These are phyloP conservation scores for Aspergillus sp. DNA, from an alignment of 2,329 filamentous ascomycete species.

Conservation along the genomic window DNA sequence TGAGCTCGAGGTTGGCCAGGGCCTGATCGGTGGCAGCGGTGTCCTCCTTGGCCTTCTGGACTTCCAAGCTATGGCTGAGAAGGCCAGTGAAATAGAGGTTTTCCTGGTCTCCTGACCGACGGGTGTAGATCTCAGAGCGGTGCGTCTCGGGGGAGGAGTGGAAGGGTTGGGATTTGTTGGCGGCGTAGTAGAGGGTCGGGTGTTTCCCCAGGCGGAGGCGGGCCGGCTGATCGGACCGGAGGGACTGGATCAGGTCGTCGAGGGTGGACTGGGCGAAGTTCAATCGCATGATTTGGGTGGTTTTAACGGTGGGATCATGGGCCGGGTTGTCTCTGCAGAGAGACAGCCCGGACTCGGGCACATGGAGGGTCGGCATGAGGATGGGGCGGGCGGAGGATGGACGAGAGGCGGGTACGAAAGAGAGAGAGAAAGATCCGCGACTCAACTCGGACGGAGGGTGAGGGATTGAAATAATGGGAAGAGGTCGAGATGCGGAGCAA, in stretches of 20 bases:
- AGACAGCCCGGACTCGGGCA: slow-evolving; percentile 40
- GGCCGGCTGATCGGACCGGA: slow-evolving; percentile 42
- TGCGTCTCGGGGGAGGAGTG: slow-evolving; percentile 52
- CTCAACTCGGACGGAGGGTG: slow-evolving; percentile 3
- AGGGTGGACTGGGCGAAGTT: slow-evolving; percentile 44
- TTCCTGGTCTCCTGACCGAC: slow-evolving; percentile 40
- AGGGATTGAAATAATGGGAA: slow-evolving; percentile 13
- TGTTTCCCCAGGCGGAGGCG: slow-evolving; percentile 48
- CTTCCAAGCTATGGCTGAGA: slow-evolving; percentile 56
- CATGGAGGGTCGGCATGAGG: slow-evolving; percentile 34
- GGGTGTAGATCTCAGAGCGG: slow-evolving; percentile 57
- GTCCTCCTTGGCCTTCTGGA: slow-evolving; percentile 54
- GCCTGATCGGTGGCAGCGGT: slow-evolving; percentile 59
- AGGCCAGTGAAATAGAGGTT: slow-evolving; percentile 56
- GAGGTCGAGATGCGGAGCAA: slow-evolving; percentile 20
- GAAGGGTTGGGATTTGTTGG: slow-evolving; percentile 52
- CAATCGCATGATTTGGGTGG: slow-evolving; percentile 46
- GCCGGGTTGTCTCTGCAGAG: slow-evolving; percentile 35
- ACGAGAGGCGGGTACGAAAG: slow-evolving; percentile 3
- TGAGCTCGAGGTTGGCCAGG: slow-evolving; percentile 57
- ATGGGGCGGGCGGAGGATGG: slow-evolving; percentile 6
- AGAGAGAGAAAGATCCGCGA: too few species aligned
- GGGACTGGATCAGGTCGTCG: slow-evolving; percentile 44
- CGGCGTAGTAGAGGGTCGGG: slow-evolving; percentile 56
- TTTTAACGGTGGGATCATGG: slow-evolving; percentile 28